Evolutionary conservation across 2,329 filamentous ascomycete species (phyloP), one percentile per base, ranked within the genome.

Genomic region (Phaeosphaeriaceae sp.): DNA sequence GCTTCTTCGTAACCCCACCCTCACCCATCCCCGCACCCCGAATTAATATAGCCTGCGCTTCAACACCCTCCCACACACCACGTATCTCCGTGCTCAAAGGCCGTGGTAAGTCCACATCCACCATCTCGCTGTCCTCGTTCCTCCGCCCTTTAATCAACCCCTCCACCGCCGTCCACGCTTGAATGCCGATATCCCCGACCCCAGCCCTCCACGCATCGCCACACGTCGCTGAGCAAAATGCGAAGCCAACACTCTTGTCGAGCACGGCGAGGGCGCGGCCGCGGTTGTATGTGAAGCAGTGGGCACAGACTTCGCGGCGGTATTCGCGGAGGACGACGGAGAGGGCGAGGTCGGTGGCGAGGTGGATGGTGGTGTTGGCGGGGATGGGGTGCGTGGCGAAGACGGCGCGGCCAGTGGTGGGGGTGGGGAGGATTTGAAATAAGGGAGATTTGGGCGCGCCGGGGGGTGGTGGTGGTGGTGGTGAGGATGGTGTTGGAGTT

Each of bases 251-350:
- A 2, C 49, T 57, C 36, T 60, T 52, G 30, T 77, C 72, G 13
- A 74, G 70, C 4, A 78, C 61, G 5, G 61, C 60, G 48, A 77
- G 60, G 35, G 73, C 73, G 3, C 75, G 67, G 1, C 78, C 78
- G 17, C 73, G 64, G 23, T 79, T 73, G 59, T 79, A 80, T 16
- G 49, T 46, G 46, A 80, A 79, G 59, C 78, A 80, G 20, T 74
- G 66, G 0, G 73, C 77, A 62, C 78, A 80, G 9, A 79, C 77
- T 65, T 80, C 78, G 33, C 76, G 76, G 7, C 75, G 68, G 58
- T 79, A 80, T 40, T 77, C 70, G 38, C 76, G 73, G 33, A 77
- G 70, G 3, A 80, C 52, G 7, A 79, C 74, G 23, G 69, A 70
- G 1, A 75, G 64, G 3, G 71, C 66, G 1, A 77, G 70, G 15